These are phyloP conservation scores for Trichoderma citrinoviride DNA, from an alignment of 2,329 filamentous ascomycete genomes.

Conservation along the genomic window DNA sequence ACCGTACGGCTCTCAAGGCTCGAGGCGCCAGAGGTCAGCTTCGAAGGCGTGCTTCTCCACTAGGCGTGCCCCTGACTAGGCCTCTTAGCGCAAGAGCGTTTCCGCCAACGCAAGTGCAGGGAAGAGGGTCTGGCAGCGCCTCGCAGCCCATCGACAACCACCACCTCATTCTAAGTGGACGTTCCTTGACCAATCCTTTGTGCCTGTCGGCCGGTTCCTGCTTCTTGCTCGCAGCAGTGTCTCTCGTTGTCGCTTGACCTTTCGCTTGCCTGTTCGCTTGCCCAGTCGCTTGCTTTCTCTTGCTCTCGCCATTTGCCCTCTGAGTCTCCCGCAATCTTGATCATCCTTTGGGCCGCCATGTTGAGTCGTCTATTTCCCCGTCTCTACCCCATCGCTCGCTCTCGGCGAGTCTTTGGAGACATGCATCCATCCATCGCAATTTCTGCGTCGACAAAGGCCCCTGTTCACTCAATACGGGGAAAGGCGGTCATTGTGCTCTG, in stretches of 20 bases:
- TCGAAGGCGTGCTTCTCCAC: constrained; percentile 18
- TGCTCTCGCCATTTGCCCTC: background rate
- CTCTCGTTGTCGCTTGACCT: background rate
- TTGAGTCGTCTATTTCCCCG: background rate
- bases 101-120: constrained; percentile 20
- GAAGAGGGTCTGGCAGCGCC: constrained; percentile 15
- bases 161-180: background rate
- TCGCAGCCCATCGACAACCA: constrained; percentile 1
- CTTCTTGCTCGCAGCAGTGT: background rate
- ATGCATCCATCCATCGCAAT: constrained; percentile 15
- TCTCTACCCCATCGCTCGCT: constrained; percentile 1
- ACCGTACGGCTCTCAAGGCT: background rate
- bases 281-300: background rate
- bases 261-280: background rate
- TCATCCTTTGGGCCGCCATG: background rate
- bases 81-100: constrained; percentile 17
- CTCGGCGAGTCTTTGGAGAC: constrained; percentile 6
- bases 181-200: constrained; percentile 9
- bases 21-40: constrained; percentile 1
- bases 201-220: background rate
- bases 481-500: constrained; percentile 3
- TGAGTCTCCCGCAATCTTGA: constrained; percentile 14
- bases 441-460: constrained; percentile 1
- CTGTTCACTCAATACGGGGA: constrained; percentile 6
- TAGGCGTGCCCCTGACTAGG: constrained; percentile 17